Percentiles rank a stretch among this genome's conserved stretches.
Evolutionary conservation across 163 green algal species (phyloP).

Genomic region (Scenedesmus sp.): DNA sequence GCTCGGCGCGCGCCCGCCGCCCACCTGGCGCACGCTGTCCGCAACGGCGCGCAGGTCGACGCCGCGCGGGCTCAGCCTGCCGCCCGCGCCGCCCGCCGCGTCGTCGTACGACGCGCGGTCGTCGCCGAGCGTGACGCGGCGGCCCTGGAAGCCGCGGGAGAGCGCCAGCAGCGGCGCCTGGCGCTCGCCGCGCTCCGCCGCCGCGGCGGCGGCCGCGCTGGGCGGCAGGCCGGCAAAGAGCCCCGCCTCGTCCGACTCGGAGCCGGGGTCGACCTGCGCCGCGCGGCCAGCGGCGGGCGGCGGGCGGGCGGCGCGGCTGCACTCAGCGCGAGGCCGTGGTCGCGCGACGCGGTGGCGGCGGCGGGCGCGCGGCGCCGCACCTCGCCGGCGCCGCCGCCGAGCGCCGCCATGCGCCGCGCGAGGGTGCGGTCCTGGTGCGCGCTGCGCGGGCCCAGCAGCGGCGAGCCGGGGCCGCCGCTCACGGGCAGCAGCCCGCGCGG

Average conservation of each 20-base stretch:
- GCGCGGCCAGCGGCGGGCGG: not conserved
- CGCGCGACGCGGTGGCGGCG: no score
- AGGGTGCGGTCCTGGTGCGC: constrained; percentile 47
- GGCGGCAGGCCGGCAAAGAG: constrained; percentile 36
- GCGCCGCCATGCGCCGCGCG: constrained; percentile 45
- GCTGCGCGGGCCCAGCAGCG: constrained; percentile 47
- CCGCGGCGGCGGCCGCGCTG: constrained; percentile 6
- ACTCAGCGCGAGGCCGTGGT: no score
- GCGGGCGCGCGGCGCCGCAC: not conserved
- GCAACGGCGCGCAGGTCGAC: constrained; percentile 47
- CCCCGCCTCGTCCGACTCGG: constrained; percentile 42
- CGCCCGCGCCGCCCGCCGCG: not conserved
- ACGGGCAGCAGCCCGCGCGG: constrained; percentile 26
- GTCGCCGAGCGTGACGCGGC: constrained; percentile 33
- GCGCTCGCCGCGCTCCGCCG: constrained; percentile 1
- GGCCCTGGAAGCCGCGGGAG: constrained; percentile 30
- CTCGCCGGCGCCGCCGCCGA: constrained; percentile 42
- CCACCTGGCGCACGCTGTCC: constrained; percentile 31
- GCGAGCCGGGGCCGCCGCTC: constrained; percentile 44
- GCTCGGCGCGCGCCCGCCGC: not conserved
- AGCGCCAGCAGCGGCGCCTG: constrained; percentile 35
- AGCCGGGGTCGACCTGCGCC: constrained; percentile 42
- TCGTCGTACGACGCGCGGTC: constrained; percentile 43
- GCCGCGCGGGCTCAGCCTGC: not conserved
- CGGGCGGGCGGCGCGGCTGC: no score